A percentile compares a stretch with the other conserved stretches of the same genome.
Evolutionary conservation across 257 asterid genomes (phyloP).

Genomic region (Cinchona pubescens): DNA sequence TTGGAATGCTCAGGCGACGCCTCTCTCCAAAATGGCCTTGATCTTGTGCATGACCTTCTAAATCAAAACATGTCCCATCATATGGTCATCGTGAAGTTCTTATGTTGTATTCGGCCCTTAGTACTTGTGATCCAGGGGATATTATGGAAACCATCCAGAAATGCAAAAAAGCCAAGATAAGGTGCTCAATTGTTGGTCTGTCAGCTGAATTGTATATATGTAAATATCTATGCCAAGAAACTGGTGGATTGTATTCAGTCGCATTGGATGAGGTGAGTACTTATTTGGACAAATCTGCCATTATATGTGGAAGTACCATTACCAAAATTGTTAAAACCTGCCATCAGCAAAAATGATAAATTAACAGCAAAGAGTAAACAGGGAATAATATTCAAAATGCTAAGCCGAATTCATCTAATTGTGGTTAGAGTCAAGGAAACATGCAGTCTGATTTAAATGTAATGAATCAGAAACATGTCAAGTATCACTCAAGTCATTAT

Average conservation of each 20-base stretch:
- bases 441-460: neutral
- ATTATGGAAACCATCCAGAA: conserved; percentile 78
- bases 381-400: neutral
- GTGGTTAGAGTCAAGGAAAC: neutral
- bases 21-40: conserved; percentile 89
- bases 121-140: conserved; percentile 91
- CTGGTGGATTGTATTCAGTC: conserved; percentile 79
- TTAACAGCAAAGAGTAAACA: neutral
- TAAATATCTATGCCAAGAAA: conserved; percentile 88
- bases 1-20: conserved; percentile 87
- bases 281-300: neutral
- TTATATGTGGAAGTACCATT: neutral
- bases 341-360: neutral
- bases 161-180: conserved; percentile 76
- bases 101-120: conserved; percentile 82
- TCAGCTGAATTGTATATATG: conserved; percentile 91
- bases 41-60: conserved; percentile 72
- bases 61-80: conserved; percentile 80
- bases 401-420: neutral
- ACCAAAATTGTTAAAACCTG: neutral
- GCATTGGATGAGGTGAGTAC: conserved; percentile 87
- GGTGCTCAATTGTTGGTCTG: conserved; percentile 87
- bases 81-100: conserved; percentile 96
- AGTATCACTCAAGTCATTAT: neutral
- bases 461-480: neutral